Base-by-base conservation (phyloP, 2,329 filamentous ascomycete species). In the Ceratocystis destructans region DNA sequence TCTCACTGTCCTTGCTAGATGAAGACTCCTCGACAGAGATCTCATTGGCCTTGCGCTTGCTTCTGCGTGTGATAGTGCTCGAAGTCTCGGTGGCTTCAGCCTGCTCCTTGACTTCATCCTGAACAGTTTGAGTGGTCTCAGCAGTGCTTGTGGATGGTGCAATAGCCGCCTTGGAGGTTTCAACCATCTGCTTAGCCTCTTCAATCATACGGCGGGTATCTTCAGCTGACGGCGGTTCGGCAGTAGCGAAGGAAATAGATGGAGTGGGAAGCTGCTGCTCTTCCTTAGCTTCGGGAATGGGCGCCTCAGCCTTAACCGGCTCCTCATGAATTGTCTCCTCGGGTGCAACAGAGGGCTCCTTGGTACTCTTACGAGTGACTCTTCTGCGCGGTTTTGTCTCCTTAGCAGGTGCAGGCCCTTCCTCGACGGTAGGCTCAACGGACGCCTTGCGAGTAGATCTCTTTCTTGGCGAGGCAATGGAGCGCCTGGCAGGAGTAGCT, bases 151-250 rank as follows among this genome's bases (percentile, higher is more conserved):
- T 68, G 7, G 62, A n/a, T 25, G 64, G 62, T 25, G 48, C 33
- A 1, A 76, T 77, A 28, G 76, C 73, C 33, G 73, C 74, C 69
- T 82, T 78, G 68, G 82, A 82, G 68, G 86, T 85, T 69, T 88
- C 83, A 4, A 96, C 92, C 89, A 96, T 96, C 70, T 87, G 84
- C 77, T 87, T 90, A 41, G 94, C 94, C 72, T 90, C 86, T 33
- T 86, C 86, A 68, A 97, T 87, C 87, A 96, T 91, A 66, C 86
- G 83, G 67, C 88, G 82, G 1, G 91, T 87, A 71, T 94, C 88
- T 69, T 91, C 88, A 0, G 89, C 85, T 12, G 86, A 83, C 0
- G 88, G 87, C 7, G 91, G 80, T 68, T 89, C 84, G 64, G 82
- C 83, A 8, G 84, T 80, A 3, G 72, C 74, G 6, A 75, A 72